Evolutionary conservation across 352 stramenopile species (phyloP), one percentile per base, ranked within the genome.

Genomic region (Phytophthora tubulina): DNA sequence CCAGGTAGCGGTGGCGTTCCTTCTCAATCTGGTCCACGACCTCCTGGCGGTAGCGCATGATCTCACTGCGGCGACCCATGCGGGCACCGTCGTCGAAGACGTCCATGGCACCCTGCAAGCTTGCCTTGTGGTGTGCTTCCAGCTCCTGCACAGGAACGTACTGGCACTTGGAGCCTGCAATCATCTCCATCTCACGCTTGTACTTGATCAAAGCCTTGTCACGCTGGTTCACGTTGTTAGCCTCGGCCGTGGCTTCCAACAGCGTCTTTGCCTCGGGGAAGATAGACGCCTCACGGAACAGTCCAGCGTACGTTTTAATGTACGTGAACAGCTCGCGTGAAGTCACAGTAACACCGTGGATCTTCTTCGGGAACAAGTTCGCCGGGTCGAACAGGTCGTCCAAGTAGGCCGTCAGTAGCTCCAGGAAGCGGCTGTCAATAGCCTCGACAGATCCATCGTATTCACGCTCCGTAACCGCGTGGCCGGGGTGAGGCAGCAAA

Each of bases 251-350:
- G 6, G 98, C 98, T 66, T 98, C 96, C 17, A 99, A 77, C 74
- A 99, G 84, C 35, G 97, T 99, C 82, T 98, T 98, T 4, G 98
- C 97, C 73, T 99, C 95, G 0, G 97, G 98, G 76, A 99, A 99
- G 56, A 97, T 95, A 9, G 92, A 96, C 21, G 95, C 97, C 55
- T 97, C 91, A 30, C 96, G 86, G 89, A 99, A 99, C 41, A 99
- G 90, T 51, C 91, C 83, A 10, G 96, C 97, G 78, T 99, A 99
- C 31, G 93, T 95, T 70, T 98, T 97, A 70, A 99, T 98, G 80
- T 99, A 99, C 44, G 92, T 97, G 65, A 86, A 90, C 31, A 99
- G 79, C 78, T 99, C 97, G 17, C 88, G 86, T 31, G 94, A 98
- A 57, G 88, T 99, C 13, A 99, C 86, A 14, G 94, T 76, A 32